Conservation (phyloP, 2,329 filamentous ascomycete genomes). For the Cytospora schulzeri region DNA sequence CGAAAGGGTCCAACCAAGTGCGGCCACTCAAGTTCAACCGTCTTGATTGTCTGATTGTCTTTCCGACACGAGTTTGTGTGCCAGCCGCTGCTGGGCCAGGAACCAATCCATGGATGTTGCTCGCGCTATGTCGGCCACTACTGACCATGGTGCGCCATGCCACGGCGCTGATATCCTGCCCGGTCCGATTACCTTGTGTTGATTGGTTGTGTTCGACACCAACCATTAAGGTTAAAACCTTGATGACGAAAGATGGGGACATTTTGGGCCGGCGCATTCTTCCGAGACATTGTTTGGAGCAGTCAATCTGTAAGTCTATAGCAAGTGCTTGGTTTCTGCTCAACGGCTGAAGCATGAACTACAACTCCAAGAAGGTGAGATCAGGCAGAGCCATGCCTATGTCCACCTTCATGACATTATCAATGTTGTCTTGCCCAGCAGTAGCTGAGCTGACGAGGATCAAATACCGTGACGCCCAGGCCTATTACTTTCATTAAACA, state of each 20-base stretch:
- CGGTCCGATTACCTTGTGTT: constrained; percentile 6
- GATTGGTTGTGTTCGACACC: constrained; percentile 14
- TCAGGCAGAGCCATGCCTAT: no score
- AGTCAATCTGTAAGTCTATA: background rate
- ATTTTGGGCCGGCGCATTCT: background rate
- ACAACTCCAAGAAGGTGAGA: no score
- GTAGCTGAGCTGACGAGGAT: no score
- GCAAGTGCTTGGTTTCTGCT: no score
- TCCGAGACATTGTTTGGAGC: constrained; percentile 1
- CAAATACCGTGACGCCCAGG: no score
- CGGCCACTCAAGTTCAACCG: no score
- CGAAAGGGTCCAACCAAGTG: no score
- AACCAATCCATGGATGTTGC: background rate
- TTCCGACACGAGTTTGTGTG: constrained; percentile 14
- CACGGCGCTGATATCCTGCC: background rate
- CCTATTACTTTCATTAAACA: no score
- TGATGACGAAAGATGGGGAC: no score
- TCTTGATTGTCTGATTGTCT: background rate
- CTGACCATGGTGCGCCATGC: background rate
- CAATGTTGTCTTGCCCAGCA: no score
- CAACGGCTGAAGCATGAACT: no score
- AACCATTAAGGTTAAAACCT: background rate
- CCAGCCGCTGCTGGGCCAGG: background rate
- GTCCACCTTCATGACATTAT: no score
- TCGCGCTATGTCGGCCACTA: background rate